Evolutionary conservation across 495 filamentous ascomycete genomes (phyloP).

Genomic region (Aspergillus panamensis): DNA sequence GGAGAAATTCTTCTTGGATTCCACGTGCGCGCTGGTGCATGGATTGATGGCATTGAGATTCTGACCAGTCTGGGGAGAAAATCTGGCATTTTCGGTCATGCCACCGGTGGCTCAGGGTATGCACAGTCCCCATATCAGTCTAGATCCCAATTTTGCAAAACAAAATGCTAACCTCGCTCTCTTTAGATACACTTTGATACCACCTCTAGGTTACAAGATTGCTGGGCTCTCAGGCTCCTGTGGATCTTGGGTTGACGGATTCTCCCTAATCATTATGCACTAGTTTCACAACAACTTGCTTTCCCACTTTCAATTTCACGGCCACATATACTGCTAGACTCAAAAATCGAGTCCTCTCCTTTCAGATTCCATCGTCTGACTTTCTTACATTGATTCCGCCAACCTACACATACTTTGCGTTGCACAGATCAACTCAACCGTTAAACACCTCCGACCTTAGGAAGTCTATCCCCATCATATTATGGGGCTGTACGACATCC

Average conservation of each 20-base stretch:
- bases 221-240: conserved; percentile 83
- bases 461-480: no score
- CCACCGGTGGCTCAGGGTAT: conserved; percentile 77
- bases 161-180: conserved; percentile 9
- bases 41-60: conserved; percentile 90
- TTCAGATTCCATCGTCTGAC: neutral
- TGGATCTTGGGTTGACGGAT: conserved; percentile 80
- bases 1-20: conserved; percentile 90
- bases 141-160: neutral
- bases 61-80: conserved; percentile 82
- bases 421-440: no score
- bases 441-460: no score
- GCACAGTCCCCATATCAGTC: conserved; percentile 25
- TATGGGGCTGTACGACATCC: no score
- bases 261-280: conserved; percentile 80
- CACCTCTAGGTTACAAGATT: conserved; percentile 84
- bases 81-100: conserved; percentile 82
- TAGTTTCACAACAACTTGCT: conserved; percentile 23
- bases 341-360: neutral
- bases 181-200: conserved; percentile 78
- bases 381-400: no score
- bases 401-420: no score
- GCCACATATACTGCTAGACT: neutral
- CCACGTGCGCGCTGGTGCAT: conserved; percentile 71
- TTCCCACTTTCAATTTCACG: neutral